Base-by-base conservation (phyloP, 495 filamentous ascomycete species). In the Glarea lozoyensis region DNA sequence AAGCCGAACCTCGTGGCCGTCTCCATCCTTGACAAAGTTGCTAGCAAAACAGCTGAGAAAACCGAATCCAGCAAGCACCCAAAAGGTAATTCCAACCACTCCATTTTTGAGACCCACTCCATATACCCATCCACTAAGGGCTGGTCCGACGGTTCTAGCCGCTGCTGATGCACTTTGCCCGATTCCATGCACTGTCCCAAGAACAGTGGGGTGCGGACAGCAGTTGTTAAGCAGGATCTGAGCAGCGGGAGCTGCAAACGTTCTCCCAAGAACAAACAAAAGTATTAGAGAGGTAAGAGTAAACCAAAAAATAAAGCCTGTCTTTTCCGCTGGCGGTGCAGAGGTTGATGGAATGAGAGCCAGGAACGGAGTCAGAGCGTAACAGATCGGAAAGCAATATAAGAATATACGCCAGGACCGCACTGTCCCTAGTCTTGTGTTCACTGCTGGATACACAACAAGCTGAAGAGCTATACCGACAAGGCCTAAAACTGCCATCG, bases 161-260 rank as follows among this genome's bases (percentile, higher is more conserved):
- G 78, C 73, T 25, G 73, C 79, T 25, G 73, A 80, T 7, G 82
- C 81, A 48, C 73, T 85, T 62, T 88, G 82, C 9, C 78, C 86
- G 16, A 90, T 71, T 4, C 87, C 87, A 61, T 94, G 87, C 23
- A 92, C 73, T 2, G 85, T 88, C 1, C 85, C 84, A 9, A 94
- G 68, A 4, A 90, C 84, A 20, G 73, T 79, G 0, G 86, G 86
- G 53, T 89, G 85, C 1, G 87, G 85, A 34, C 78, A 81, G 62
- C 80, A 83, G 57, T 94, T 92, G 52, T 90, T 92, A 22, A 90
- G 68, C 5, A 94, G 64, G 42, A 94, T 90, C 2, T 80, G 79
- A 16, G 81, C 77, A 11, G 76, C 79, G 0, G 87, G 86, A 0
- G 89, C 69, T 4, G 84, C 83, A 62, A 94, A 90, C 0, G 86